Conservation (phyloP, 2,329 filamentous ascomycete genomes). For the Hypoxylon sp. region DNA sequence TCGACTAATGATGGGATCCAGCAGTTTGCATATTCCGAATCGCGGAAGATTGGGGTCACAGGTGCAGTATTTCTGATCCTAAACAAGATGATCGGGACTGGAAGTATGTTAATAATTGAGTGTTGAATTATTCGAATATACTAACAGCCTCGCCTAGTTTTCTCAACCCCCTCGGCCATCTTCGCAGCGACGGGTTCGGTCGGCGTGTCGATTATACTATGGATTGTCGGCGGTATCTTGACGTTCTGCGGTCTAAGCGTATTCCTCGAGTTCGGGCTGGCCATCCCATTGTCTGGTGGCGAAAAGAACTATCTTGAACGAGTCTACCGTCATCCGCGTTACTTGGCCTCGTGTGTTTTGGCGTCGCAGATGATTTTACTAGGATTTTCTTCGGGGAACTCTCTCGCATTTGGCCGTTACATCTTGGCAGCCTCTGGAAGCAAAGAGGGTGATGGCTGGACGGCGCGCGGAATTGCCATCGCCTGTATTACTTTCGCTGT, state of each 20-base stretch:
- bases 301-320: slow-evolving; percentile 77
- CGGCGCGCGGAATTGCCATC: slow-evolving; percentile 69
- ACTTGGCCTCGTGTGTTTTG: slow-evolving; percentile 71
- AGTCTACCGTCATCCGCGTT: slow-evolving; percentile 71
- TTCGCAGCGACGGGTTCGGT: slow-evolving; percentile 68
- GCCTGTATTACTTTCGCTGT: slow-evolving; percentile 69
- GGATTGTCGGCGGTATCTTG: slow-evolving; percentile 63
- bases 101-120: slow-evolving; percentile 59
- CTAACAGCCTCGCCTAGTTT: slow-evolving; percentile 57
- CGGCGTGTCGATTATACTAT: slow-evolving; percentile 59
- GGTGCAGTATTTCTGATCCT: slow-evolving; percentile 69
- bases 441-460: slow-evolving; percentile 66
- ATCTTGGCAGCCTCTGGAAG: slow-evolving; percentile 68
- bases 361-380: slow-evolving; percentile 74
- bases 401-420: slow-evolving; percentile 71
- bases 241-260: slow-evolving; percentile 72
- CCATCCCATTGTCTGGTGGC: slow-evolving; percentile 73
- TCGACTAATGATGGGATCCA: slow-evolving; percentile 46
- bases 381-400: slow-evolving; percentile 72
- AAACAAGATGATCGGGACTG: slow-evolving; percentile 72
- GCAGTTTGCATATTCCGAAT: slow-evolving; percentile 51
- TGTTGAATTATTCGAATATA: slow-evolving; percentile 2
- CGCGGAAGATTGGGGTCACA: slow-evolving; percentile 66
- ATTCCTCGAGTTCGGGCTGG: slow-evolving; percentile 74
- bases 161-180: slow-evolving; percentile 68